Percentiles rank a stretch among this genome's conserved stretches.
phyloP scores from a whole-genome alignment of 495 filamentous ascomycete species.

The Penicillium arizonense region DNA sequence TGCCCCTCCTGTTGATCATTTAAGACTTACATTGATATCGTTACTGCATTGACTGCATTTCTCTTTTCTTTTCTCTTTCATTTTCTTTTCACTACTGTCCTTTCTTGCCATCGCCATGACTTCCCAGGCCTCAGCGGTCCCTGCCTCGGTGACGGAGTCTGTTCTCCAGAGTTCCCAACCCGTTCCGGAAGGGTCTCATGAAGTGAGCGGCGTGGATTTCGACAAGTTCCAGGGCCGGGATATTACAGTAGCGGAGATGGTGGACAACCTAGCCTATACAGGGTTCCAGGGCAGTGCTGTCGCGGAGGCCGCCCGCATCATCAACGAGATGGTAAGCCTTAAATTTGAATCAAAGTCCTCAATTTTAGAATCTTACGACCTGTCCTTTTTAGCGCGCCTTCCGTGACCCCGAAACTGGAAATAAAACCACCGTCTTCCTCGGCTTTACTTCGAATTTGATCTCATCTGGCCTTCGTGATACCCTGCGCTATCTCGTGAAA shows the following conservation, averaged over 20 bases:
- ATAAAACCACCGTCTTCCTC: constrained; percentile 87
- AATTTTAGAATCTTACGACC: background rate
- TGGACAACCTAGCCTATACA: constrained; percentile 78
- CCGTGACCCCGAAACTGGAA: constrained; percentile 67
- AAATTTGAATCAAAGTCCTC: background rate
- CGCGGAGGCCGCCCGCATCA: constrained; percentile 77
- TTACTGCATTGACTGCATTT: background rate
- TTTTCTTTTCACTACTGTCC: background rate
- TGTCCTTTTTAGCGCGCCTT: constrained; percentile 60
- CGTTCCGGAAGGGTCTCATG: constrained; percentile 67
- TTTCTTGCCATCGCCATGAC: constrained; percentile 12
- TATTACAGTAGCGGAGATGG: constrained; percentile 81
- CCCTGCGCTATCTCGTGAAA: constrained; percentile 86
- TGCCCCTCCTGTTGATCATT: background rate
- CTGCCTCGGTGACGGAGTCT: constrained; percentile 70
- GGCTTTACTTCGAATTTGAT: constrained; percentile 97
- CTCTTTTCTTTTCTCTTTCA: background rate
- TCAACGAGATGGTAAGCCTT: constrained; percentile 85
- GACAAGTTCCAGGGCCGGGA: constrained; percentile 68
- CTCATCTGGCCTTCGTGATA: constrained; percentile 89
- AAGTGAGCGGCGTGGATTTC: constrained; percentile 88
- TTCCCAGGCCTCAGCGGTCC: constrained; percentile 38
- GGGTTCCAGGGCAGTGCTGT: constrained; percentile 91
- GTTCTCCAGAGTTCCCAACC: constrained; percentile 87
- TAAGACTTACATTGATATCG: background rate